These are phyloP conservation scores for Ganoderma sinense DNA, from an alignment of 1,284 basidiomycete genomes.

Conservation along the genomic window DNA sequence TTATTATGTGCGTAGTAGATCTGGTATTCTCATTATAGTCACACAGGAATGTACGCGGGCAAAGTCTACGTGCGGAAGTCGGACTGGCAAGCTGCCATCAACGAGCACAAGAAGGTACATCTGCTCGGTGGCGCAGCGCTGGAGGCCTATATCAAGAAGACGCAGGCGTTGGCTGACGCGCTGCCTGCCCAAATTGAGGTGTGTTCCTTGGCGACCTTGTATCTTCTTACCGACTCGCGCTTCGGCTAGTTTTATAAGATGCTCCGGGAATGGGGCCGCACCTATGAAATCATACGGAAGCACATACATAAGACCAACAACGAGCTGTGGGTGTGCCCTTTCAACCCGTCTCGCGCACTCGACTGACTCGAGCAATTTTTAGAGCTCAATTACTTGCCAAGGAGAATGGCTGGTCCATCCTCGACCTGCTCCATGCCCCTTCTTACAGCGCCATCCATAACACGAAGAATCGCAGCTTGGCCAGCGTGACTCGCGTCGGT, in stretches of 20 bases:
- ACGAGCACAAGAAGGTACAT: constrained; percentile 34
- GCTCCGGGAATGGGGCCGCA: constrained; percentile 19
- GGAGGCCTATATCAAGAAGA: constrained; percentile 25
- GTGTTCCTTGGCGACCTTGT: neutral
- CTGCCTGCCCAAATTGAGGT: constrained; percentile 28
- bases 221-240: neutral
- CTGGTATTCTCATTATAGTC: neutral
- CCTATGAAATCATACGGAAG: neutral
- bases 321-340: neutral
- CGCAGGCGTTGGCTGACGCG: constrained; percentile 22
- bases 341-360: neutral
- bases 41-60: neutral
- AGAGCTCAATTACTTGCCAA: constrained; percentile 25
- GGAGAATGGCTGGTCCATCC: constrained; percentile 24
- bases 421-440: constrained; percentile 30
- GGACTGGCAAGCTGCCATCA: constrained; percentile 33
- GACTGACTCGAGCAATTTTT: neutral
- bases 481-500: constrained; percentile 26
- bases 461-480: constrained; percentile 28
- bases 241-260: constrained; percentile 18
- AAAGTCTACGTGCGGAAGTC: constrained; percentile 17
- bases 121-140: constrained; percentile 19
- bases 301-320: constrained; percentile 10
- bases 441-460: constrained; percentile 29
- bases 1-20: neutral